Conservation (phyloP, 345 rosid genomes). For the Euphorbia tirucalli region DNA sequence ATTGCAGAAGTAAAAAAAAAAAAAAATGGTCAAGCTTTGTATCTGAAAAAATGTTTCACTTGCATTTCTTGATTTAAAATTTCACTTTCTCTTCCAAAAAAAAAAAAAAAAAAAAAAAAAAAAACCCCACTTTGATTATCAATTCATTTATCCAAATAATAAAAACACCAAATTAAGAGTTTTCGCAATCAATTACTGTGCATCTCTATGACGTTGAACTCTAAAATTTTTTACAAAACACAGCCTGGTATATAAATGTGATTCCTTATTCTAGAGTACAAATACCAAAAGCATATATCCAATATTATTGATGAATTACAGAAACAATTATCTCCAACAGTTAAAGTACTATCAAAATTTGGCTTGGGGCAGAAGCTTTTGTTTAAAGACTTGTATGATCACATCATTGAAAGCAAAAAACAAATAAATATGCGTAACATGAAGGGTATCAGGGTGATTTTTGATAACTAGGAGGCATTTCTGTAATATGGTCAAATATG, state of each 20-base stretch:
- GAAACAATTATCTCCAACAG: neutral
- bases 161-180: neutral
- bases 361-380: neutral
- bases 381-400: neutral
- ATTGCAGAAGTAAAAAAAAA: neutral
- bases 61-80: no score
- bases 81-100: no score
- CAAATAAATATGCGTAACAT: neutral
- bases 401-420: neutral
- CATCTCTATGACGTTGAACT: neutral
- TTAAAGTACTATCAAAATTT: neutral
- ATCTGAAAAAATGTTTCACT: no score
- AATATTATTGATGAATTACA: neutral
- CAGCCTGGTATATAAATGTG: neutral
- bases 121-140: neutral
- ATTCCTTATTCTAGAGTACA: neutral
- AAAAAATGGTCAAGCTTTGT: no score
- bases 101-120: no score
- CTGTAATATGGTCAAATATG: neutral
- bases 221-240: neutral
- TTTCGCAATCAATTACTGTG: neutral
- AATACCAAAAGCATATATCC: neutral
- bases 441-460: neutral
- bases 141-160: neutral
- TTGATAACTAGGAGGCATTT: slow-evolving; percentile 2